phyloP scores from a whole-genome alignment of 352 stramenopile species.

The Phytopythium helicoides region DNA sequence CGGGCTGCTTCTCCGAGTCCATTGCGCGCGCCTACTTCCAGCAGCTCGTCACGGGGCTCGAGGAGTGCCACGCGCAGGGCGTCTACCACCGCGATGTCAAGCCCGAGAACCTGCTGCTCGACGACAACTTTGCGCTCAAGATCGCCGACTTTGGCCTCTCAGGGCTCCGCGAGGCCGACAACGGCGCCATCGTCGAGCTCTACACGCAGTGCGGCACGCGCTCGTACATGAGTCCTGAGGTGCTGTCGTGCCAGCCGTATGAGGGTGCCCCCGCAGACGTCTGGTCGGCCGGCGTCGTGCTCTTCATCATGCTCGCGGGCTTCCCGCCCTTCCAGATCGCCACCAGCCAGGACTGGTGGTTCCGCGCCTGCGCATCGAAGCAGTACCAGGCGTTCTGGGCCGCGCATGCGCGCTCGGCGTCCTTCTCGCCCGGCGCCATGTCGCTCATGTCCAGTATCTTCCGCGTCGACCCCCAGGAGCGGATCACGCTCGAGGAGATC shows the following conservation, averaged over 20 bases:
- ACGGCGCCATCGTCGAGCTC: constrained; percentile 58
- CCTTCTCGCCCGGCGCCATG: constrained; percentile 75
- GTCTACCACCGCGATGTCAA: constrained; percentile 94
- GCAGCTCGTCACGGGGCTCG: constrained; percentile 79
- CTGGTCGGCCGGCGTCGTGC: constrained; percentile 90
- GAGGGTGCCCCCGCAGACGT: constrained; percentile 87
- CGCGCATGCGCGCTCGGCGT: constrained; percentile 60
- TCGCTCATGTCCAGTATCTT: constrained; percentile 74
- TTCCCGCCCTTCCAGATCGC: constrained; percentile 92
- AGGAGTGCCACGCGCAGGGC: constrained; percentile 75
- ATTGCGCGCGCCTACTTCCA: constrained; percentile 88
- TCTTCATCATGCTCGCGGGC: no score
- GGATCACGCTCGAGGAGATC: constrained; percentile 78
- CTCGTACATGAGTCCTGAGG: constrained; percentile 93
- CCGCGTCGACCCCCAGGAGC: constrained; percentile 60
- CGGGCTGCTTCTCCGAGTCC: constrained; percentile 83
- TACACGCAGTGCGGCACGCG: constrained; percentile 89
- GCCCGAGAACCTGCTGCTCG: constrained; percentile 91
- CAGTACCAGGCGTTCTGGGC: constrained; percentile 84
- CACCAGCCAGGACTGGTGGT: constrained; percentile 89
- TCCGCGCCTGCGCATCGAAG: constrained; percentile 63
- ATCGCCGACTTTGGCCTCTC: constrained; percentile 96
- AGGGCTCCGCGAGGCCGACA: constrained; percentile 70
- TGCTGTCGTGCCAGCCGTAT: constrained; percentile 81
- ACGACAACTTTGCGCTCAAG: constrained; percentile 85